phyloP scores from a whole-genome alignment of 2,329 filamentous ascomycete genomes.

The Monosporascus cannonballus region DNA sequence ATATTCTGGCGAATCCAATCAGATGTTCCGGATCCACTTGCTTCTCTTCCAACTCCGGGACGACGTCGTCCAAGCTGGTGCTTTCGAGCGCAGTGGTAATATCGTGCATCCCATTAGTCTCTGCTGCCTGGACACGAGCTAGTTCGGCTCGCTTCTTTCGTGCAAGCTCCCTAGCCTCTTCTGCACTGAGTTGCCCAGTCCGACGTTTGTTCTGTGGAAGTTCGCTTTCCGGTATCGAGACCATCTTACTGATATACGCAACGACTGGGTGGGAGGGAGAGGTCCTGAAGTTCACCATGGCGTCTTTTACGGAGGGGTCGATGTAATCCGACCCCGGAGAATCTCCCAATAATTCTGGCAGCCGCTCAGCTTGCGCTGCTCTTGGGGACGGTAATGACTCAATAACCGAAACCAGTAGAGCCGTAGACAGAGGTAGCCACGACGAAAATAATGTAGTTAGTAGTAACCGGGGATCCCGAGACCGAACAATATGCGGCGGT shows the following conservation, averaged over 20 bases:
- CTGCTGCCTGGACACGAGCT: slow-evolving; percentile 65
- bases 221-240: slow-evolving; percentile 88
- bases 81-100: slow-evolving; percentile 56
- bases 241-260: slow-evolving; percentile 97
- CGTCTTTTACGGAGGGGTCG: slow-evolving; percentile 62
- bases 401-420: slow-evolving; percentile 85
- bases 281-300: slow-evolving; percentile 75
- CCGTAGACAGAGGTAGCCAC: slow-evolving; percentile 91
- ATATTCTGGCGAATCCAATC: slow-evolving; percentile 90
- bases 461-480: slow-evolving; percentile 75
- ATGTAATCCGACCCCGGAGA: slow-evolving; percentile 74
- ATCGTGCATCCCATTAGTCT: slow-evolving; percentile 44
- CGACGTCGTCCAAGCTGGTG: slow-evolving; percentile 50
- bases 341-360: slow-evolving; percentile 71
- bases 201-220: slow-evolving; percentile 78
- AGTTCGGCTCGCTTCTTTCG: slow-evolving; percentile 86
- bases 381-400: slow-evolving; percentile 86
- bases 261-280: slow-evolving; percentile 70
- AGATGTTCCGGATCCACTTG: slow-evolving; percentile 75
- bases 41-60: slow-evolving; percentile 44
- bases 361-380: slow-evolving; percentile 69
- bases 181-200: slow-evolving; percentile 67
- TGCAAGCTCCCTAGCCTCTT: slow-evolving; percentile 84
- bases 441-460: slow-evolving; percentile 80
- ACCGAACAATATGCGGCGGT: slow-evolving; percentile 75